Evolutionary conservation across 2,329 filamentous ascomycete species (phyloP).

Genomic region (Cytospora mali): DNA sequence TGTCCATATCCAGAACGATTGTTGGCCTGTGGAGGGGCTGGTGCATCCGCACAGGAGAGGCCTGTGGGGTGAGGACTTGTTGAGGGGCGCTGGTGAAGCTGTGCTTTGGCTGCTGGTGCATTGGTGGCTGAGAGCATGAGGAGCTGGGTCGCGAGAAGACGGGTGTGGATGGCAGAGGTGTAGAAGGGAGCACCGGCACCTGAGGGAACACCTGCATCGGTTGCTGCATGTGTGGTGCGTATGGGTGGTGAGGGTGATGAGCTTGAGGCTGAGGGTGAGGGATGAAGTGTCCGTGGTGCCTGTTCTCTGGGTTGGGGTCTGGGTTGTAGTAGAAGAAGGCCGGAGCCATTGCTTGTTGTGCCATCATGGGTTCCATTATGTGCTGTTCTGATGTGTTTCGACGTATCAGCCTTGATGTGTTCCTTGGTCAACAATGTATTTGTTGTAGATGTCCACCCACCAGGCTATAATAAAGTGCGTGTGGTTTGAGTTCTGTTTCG

Average conservation of each 20-base stretch:
- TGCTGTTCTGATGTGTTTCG: slow-evolving; percentile 28
- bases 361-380: slow-evolving; percentile 68
- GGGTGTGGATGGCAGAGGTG: slow-evolving; percentile 60
- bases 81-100: slow-evolving; percentile 61
- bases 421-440: background rate
- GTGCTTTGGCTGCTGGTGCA: slow-evolving; percentile 43
- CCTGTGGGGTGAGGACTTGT: slow-evolving; percentile 69
- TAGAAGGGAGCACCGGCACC: slow-evolving; percentile 62
- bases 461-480: slow-evolving; percentile 16
- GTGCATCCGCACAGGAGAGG: slow-evolving; percentile 72
- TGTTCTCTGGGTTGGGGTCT: slow-evolving; percentile 71
- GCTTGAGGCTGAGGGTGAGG: slow-evolving; percentile 64
- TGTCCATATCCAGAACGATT: slow-evolving; percentile 78
- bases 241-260: slow-evolving; percentile 40
- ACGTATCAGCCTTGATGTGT: slow-evolving; percentile 30
- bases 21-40: slow-evolving; percentile 65
- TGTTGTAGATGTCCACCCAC: slow-evolving; percentile 20
- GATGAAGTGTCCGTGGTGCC: slow-evolving; percentile 77
- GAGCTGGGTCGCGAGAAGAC: slow-evolving; percentile 68
- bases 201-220: slow-evolving; percentile 57
- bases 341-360: slow-evolving; percentile 65
- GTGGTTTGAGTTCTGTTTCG: slow-evolving; percentile 20
- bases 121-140: slow-evolving; percentile 62
- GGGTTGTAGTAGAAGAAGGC: slow-evolving; percentile 88
- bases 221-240: slow-evolving; percentile 39